Conservation (phyloP, 495 filamentous ascomycete species). For the Hypoxylon subgilvum region DNA sequence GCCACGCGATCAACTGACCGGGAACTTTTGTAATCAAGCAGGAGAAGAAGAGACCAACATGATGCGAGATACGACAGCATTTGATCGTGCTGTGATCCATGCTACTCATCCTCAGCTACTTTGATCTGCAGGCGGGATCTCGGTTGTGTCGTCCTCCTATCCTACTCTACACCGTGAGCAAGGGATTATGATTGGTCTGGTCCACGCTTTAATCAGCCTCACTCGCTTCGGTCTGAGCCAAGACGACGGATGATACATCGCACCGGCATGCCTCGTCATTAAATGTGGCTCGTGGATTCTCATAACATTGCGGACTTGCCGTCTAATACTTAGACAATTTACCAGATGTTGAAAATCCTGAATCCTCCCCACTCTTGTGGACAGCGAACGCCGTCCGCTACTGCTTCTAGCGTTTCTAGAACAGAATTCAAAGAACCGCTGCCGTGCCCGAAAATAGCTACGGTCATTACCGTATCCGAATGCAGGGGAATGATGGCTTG, state of each 20-base stretch:
- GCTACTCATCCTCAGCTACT: neutral
- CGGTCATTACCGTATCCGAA: slow-evolving; percentile 14
- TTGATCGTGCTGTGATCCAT: too few relatives aligned
- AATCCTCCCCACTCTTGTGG: slow-evolving; percentile 3
- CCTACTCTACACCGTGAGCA: neutral
- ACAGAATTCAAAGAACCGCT: slow-evolving; percentile 13
- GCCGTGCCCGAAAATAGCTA: slow-evolving; percentile 24
- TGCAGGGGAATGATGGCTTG: slow-evolving; percentile 13
- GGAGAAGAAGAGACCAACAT: neutral
- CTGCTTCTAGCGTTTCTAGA: slow-evolving; percentile 38
- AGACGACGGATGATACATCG: neutral
- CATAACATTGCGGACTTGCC: slow-evolving; percentile 25
- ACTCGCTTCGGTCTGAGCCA: neutral
- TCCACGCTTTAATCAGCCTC: slow-evolving; percentile 1
- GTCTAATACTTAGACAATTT: slow-evolving; percentile 22
- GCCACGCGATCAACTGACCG: too few relatives aligned
- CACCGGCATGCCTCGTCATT: neutral
- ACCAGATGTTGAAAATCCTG: slow-evolving; percentile 6
- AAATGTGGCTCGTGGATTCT: neutral
- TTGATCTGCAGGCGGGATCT: slow-evolving; percentile 5
- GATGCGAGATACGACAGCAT: too few relatives aligned
- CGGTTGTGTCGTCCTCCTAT: too few relatives aligned
- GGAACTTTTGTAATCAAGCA: too few relatives aligned
- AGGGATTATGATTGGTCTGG: neutral
- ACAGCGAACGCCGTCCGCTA: slow-evolving; percentile 16